Evolutionary conservation across 2,329 filamentous ascomycete species (phyloP).

Genomic region (Knufia fluminis): DNA sequence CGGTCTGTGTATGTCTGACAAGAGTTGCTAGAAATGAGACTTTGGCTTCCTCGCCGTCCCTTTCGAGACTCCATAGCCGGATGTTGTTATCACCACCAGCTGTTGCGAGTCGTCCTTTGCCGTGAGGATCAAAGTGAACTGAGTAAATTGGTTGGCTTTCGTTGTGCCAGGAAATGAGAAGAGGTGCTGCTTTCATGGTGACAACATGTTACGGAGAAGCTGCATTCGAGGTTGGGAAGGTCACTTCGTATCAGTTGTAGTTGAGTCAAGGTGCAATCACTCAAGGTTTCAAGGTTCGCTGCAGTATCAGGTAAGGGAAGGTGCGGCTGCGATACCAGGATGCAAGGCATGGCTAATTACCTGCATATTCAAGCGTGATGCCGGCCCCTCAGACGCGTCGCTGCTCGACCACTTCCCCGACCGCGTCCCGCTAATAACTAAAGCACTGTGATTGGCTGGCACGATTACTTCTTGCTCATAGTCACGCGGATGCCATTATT

Average conservation of each 20-base stretch:
- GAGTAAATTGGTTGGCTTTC: slow-evolving; percentile 96
- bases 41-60: slow-evolving; percentile 73
- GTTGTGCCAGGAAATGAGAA: slow-evolving; percentile 98
- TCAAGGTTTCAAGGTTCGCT: neutral
- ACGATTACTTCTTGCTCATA: neutral
- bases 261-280: too few relatives aligned
- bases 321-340: neutral
- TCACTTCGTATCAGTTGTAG: neutral
- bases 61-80: slow-evolving; percentile 87
- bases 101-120: slow-evolving; percentile 84
- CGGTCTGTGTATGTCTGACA: slow-evolving; percentile 87
- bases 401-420: neutral
- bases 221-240: neutral
- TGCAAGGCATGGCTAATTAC: neutral
- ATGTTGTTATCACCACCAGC: slow-evolving; percentile 93
- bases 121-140: slow-evolving; percentile 87
- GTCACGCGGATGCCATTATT: too few relatives aligned
- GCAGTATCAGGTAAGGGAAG: neutral
- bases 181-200: slow-evolving; percentile 85
- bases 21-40: slow-evolving; percentile 89
- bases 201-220: neutral
- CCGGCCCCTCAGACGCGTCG: slow-evolving; percentile 8
- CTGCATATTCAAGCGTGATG: neutral
- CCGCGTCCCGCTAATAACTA: neutral
- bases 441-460: neutral